Evolutionary conservation across 2,329 filamentous ascomycete genomes (phyloP), one percentile per base, ranked within the genome.

Genomic region (Stachybotrys chartarum): DNA sequence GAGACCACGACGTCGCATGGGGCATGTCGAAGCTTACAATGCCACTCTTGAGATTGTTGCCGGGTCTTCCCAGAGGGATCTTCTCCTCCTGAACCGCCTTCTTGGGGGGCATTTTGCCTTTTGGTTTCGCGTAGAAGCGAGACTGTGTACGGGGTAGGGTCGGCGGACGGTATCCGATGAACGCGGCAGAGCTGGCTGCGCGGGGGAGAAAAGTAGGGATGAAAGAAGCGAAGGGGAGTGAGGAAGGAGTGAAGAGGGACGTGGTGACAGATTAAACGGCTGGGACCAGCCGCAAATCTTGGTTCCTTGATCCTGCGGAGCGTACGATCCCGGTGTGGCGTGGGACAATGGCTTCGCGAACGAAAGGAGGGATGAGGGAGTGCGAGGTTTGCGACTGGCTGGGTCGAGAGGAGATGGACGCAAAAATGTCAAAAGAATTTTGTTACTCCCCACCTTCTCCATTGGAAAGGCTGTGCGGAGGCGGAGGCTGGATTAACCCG

Each of bases 21-120:
- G 84, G 76, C 82, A 3, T 10, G 35, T 42, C 10, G 35, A 14
- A 42, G 35, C 35, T 42, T 42, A 95, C 94, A 85, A 99, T 99
- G 79, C 94, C 95, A 80, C 91, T 97, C 85, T 97, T 99, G 76
- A 99, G 76, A 78, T 85, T 97, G 84, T 99, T 99, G 70, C 94
- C 94, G 63, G 94, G 94, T 72, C 94, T 84, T 75, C 94, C 94
- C 75, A 99, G 83, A 66, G 94, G 86, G 75, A 97, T 83, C 86
- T 97, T 97, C 83, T 97, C 90, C 82, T 97, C 89, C 68, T 90
- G 85, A 67, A 85, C 87, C 54, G 77, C 79, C 79, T 97, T 97
- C 84, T 99, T 99, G 73, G 94, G 94, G 77, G 91, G 82, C 94
- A 99, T 99, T 73, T 84, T 91, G 72, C 74, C 80, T 73, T 75